Evolutionary conservation across 2,329 filamentous ascomycete genomes (phyloP), one percentile per base, ranked within the genome.

Genomic region (Chaetoscypha palmicola): DNA sequence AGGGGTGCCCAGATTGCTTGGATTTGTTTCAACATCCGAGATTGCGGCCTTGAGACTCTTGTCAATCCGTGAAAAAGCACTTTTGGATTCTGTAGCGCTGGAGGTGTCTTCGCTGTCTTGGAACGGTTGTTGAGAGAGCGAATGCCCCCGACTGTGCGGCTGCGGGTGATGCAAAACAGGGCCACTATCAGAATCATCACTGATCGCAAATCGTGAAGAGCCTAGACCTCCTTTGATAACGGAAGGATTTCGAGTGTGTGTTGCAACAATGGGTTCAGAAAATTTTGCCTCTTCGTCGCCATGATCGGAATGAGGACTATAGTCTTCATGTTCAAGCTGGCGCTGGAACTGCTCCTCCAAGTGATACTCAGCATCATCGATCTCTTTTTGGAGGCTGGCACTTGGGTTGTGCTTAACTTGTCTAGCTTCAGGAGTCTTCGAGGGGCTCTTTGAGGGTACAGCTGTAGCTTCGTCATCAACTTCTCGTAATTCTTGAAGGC

Each of bases 301-400:
- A 43, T 62, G 59, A 21, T 61, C 61, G 22, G 61, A 64, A 47
- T 81, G 79, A 2, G 81, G 82, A 56, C 79, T 86, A 58, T 86
- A 83, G 53, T 87, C 84, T 43, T 85, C 82, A 53, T 89, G 83
- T 47, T 90, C 83, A 38, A 91, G 70, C 57, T 91, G 83, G 42
- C 83, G 81, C 40, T 86, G 80, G 49, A 90, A 79, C 48, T 86
- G 81, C 60, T 89, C 80, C 60, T 90, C 86, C 49, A 92, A 65
- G 56, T 91, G 86, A 58, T 92, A 91, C 57, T 94, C 86, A 3
- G 86, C 83, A 58, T 90, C 85, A 38, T 92, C 83, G 44, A 94
- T 83, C 54, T 92, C 88, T 49, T 82, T 83, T 61, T 95, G 88
- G 19, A 94, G 72, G 35, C 79, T 86, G 50, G 81, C 76, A 57